These are phyloP conservation scores for Eucalyptus guilfoylei DNA, from an alignment of 345 rosid genomes.

Conservation along the genomic window DNA sequence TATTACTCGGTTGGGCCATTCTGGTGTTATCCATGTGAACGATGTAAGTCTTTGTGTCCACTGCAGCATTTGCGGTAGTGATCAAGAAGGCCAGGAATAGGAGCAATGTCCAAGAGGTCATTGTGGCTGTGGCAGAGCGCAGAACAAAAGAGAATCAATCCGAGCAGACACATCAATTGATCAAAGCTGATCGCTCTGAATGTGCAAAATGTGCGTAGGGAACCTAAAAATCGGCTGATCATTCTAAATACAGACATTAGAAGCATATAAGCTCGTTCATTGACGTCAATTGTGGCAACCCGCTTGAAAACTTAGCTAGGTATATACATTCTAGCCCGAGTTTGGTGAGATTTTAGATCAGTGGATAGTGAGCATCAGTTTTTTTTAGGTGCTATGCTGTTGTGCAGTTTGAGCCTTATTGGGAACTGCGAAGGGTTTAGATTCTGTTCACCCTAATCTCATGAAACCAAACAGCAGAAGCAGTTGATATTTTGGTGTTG, in stretches of 20 bases:
- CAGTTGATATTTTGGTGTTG: not conserved
- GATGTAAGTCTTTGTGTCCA: slow-evolving; percentile 27
- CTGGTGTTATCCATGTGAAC: slow-evolving; percentile 45
- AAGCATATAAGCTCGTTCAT: not conserved
- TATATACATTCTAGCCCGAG: not conserved
- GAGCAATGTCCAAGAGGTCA: slow-evolving; percentile 3
- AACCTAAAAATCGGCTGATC: not conserved
- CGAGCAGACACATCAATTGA: not conserved
- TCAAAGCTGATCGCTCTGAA: not conserved
- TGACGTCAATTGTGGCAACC: not conserved
- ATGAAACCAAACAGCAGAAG: not conserved
- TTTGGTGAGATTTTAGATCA: not conserved
- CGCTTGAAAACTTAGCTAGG: not conserved
- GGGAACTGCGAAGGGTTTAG: not conserved
- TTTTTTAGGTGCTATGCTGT: not conserved
- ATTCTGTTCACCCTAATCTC: not conserved
- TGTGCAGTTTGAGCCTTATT: not conserved
- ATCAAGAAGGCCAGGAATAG: not conserved
- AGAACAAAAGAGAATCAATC: not conserved
- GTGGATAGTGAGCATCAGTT: not conserved
- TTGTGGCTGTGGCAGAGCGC: not conserved
- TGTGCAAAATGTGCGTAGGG: not conserved
- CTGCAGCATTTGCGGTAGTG: not conserved
- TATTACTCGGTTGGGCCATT: slow-evolving; percentile 2
- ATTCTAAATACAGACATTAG: not conserved